Evolutionary conservation across 345 rosid genomes (phyloP).

Genomic region (Hibiscus mutabilis): DNA sequence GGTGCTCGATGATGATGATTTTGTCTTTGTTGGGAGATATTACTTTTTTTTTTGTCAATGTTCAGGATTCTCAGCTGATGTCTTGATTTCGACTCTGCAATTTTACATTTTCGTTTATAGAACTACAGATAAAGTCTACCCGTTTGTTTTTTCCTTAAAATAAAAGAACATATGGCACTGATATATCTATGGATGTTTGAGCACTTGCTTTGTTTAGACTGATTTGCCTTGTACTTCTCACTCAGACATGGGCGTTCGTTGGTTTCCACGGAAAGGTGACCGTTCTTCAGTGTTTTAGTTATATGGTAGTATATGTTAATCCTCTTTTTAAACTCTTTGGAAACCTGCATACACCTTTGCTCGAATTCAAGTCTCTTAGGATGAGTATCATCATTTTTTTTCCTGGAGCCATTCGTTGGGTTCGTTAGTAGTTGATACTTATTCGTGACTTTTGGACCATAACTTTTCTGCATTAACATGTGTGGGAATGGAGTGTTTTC

Average conservation of each 20-base stretch:
- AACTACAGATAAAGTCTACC: background rate
- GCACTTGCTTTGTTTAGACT: too few species aligned
- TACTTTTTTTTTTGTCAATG: slow-evolving; percentile 19
- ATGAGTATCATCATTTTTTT: too few species aligned
- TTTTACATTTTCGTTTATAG: background rate
- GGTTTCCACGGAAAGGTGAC: background rate
- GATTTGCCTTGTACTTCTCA: background rate
- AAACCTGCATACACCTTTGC: too few species aligned
- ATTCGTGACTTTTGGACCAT: background rate
- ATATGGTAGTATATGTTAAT: too few species aligned
- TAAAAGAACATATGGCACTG: background rate
- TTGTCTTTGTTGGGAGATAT: slow-evolving; percentile 58
- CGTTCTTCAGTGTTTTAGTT: background rate
- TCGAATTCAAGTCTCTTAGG: too few species aligned
- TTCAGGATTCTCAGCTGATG: background rate
- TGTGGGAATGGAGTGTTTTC: too few species aligned
- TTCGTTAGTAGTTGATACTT: too few species aligned
- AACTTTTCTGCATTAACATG: too few species aligned
- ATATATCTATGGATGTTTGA: background rate
- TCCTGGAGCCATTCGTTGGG: too few species aligned
- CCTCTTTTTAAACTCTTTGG: too few species aligned
- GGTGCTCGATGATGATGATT: slow-evolving; percentile 72
- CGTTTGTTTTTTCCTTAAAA: background rate
- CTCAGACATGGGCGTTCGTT: background rate
- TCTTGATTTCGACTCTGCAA: background rate